Conservation (phyloP, 2,329 filamentous ascomycete genomes). For the Microcera coccophila region DNA sequence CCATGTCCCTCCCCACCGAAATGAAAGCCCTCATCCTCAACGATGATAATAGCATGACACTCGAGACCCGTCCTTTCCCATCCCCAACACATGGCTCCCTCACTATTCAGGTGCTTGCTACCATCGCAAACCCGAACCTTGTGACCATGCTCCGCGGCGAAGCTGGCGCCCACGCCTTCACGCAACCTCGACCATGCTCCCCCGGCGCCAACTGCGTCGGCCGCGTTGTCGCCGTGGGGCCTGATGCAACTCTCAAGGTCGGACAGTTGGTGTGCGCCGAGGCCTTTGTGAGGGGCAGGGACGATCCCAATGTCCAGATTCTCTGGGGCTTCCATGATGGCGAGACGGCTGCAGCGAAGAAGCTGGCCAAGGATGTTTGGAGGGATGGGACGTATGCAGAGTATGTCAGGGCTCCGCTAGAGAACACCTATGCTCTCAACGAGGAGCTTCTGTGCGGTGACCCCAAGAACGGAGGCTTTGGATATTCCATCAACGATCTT, state of each 20-base stretch:
- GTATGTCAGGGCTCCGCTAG: slow-evolving; percentile 30
- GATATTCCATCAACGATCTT: slow-evolving; percentile 40
- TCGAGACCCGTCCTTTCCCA: slow-evolving; percentile 17
- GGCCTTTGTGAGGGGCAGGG: slow-evolving; percentile 27
- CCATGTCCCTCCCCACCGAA: slow-evolving; percentile 16
- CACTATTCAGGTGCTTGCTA: slow-evolving; percentile 21
- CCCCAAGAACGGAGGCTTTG: slow-evolving; percentile 23
- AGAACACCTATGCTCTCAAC: slow-evolving; percentile 32
- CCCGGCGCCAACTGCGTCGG: slow-evolving; percentile 34
- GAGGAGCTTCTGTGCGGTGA: slow-evolving; percentile 26
- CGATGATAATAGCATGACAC: slow-evolving; percentile 11
- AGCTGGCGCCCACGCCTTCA: slow-evolving; percentile 10
- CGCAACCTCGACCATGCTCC: slow-evolving; percentile 29
- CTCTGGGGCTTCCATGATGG: slow-evolving; percentile 31
- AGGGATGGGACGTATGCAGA: slow-evolving; percentile 31
- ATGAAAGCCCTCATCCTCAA: slow-evolving; percentile 19
- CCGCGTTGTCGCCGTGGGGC: slow-evolving; percentile 33
- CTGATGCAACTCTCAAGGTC: slow-evolving; percentile 30
- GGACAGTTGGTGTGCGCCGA: slow-evolving; percentile 35
- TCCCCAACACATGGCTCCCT: slow-evolving; percentile 14
- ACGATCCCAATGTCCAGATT: slow-evolving; percentile 28
- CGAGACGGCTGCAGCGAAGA: slow-evolving; percentile 21
- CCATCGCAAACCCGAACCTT: slow-evolving; percentile 27
- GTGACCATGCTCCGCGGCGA: slow-evolving; percentile 13
- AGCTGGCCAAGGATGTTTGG: slow-evolving; percentile 28